Conservation (phyloP, 805 yeast genomes). For the Metschnikowia kofuensis region DNA sequence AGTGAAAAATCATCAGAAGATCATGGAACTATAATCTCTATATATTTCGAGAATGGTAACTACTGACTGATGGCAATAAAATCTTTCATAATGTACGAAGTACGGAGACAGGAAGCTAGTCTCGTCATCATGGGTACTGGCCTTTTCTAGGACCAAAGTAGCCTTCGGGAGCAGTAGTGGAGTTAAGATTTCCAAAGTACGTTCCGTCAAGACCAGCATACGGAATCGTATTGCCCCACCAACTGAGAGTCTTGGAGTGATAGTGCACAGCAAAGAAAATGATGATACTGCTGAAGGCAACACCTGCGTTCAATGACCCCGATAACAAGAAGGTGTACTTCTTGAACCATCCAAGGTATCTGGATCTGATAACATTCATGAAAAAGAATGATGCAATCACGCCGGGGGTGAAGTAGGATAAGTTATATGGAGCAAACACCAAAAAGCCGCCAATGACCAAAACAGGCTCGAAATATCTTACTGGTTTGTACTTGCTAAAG, state of each 20-base stretch:
- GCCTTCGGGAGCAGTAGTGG: conserved; percentile 17
- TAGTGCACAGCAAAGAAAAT: conserved; percentile 33
- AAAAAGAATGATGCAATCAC: conserved; percentile 29
- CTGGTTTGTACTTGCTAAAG: conserved; percentile 36
- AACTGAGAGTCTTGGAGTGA: conserved; percentile 27
- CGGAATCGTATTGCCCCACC: conserved; percentile 66
- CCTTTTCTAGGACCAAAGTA: conserved; percentile 23
- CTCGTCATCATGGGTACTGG: conserved; percentile 13
- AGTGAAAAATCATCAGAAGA: too few species aligned
- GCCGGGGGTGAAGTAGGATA: conserved; percentile 47
- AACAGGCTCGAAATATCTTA: conserved; percentile 38
- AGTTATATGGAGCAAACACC: conserved; percentile 72
- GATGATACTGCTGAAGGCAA: conserved; percentile 38
- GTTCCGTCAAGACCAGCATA: conserved; percentile 36
- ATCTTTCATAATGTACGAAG: too few species aligned
- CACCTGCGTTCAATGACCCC: conserved; percentile 44
- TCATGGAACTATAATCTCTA: too few species aligned
- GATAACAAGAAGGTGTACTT: conserved; percentile 45
- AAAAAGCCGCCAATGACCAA: conserved; percentile 49
- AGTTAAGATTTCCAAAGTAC: conserved; percentile 1
- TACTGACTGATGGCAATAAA: too few species aligned
- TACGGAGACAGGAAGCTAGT: too few species aligned
- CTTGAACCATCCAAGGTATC: conserved; percentile 42
- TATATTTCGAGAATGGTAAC: too few species aligned
- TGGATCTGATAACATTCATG: conserved; percentile 37